These are phyloP conservation scores for Thamnidium elegans DNA, from an alignment of 192 early-diverging fungal species.

Conservation along the genomic window DNA sequence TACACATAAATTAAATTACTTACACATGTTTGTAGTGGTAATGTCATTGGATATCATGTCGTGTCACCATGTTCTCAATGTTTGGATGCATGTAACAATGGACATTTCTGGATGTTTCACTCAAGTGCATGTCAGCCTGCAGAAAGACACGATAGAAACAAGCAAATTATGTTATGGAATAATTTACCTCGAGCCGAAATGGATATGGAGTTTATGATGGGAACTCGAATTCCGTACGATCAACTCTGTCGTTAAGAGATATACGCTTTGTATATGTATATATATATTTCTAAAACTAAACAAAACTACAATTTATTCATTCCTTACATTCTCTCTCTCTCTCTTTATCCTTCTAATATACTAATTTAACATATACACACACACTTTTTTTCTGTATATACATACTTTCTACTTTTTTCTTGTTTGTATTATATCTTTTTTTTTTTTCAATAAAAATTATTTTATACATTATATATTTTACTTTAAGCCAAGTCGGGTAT, in stretches of 20 bases:
- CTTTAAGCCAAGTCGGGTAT: no score
- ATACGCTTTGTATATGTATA: background rate
- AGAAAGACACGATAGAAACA: constrained; percentile 27
- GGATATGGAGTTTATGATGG: constrained; percentile 29
- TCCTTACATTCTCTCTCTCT: no score
- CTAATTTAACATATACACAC: no score
- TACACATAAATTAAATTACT: background rate
- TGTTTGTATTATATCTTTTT: no score
- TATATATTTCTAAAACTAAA: background rate
- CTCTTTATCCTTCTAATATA: no score
- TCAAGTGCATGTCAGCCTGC: constrained; percentile 33
- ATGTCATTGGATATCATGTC: constrained; percentile 76
- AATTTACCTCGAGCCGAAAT: constrained; percentile 32
- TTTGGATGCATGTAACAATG: constrained; percentile 57
- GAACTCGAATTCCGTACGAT: constrained; percentile 19
- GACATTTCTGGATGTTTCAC: constrained; percentile 67
- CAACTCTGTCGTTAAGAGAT: constrained; percentile 26
- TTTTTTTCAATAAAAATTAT: no score
- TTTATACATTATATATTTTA: no score
- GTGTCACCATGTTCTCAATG: constrained; percentile 60
- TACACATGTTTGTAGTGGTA: constrained; percentile 39
- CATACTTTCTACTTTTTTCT: no score
- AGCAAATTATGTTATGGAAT: constrained; percentile 25
- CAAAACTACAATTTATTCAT: no score
- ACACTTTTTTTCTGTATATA: no score